Evolutionary conservation across 1,284 basidiomycete genomes (phyloP), one percentile per base, ranked within the genome.

Genomic region (Ceratobasidium sp.): DNA sequence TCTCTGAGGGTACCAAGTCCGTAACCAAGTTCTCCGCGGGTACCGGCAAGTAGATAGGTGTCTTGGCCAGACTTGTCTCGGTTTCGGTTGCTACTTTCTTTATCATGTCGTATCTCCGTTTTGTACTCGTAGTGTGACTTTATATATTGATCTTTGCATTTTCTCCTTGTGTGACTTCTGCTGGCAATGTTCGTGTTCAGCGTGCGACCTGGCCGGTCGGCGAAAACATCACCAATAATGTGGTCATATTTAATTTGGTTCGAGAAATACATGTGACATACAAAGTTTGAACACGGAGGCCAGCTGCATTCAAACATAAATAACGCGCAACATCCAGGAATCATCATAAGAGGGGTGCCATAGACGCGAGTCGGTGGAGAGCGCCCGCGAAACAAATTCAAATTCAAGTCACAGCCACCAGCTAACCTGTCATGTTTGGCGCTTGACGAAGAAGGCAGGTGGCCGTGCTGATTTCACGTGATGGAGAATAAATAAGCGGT

Each of bases 1-100:
- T 92, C 79, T 91, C 89, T 74, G 91, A 93, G 81, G 91, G 90
- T 39, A 80, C 80, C 53, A 80, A 80, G 77, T 80, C 79, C 24
- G 79, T 80, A 49, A 79, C 79, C 39, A 79, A 85, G 78, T 71
- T 71, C 74, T 68, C 74, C 11, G 64, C 66, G 14, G 74, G 71
- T 34, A 61, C 71, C 34, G 71, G 58, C 46, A 73, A 73, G 46
- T 73, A 73, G 59, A 86, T 85, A 29, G 83, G 81, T 53, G n/a
- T 53, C 61, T 74, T 72, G 46, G 49, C 14, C 22, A 37, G 22
- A 43, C 39, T 69, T 39, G 48, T n/a, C n/a, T 24, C 54, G n/a
- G 24, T 46, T 43, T 51, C 31, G 13, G 11, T 62, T 37, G 22
- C 22, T 66, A 29, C 8, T 72, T 14, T 59, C 29, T 61, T 27